Base-by-base conservation (phyloP, 495 filamentous ascomycete genomes). In the Aspergillus cavernicola region DNA sequence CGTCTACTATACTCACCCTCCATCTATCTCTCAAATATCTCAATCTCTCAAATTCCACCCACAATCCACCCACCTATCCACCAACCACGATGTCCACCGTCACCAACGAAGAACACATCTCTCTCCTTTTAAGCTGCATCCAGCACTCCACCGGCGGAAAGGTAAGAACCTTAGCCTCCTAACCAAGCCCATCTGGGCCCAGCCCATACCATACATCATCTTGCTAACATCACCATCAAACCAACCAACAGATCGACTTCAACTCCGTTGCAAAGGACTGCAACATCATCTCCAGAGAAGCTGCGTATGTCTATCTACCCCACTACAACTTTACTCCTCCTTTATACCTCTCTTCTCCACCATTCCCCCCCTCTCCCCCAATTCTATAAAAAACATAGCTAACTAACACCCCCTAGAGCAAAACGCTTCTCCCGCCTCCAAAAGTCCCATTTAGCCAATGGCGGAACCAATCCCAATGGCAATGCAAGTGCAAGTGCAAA, bases 341-440 rank as follows among this genome's bases (percentile, higher is more conserved):
- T n/a, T n/a, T n/a, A n/a, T n/a, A n/a, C n/a, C n/a, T n/a, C n/a
- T n/a, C n/a, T n/a, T n/a, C n/a, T n/a, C n/a, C n/a, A n/a, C 24
- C 47, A 31, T 31, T 28, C 24, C 22, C 13, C 32, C 31, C 11
- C 46, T 24, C 26, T 32, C 38, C 39, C 31, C 6, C 31, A 9
- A 10, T 33, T 29, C 26, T 48, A 55, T 12, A 22, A 24, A n/a
- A 6, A 15, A 6, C 6, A 20, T 26, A 35, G 6, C 23, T 43
- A 37, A 50, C 55, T 55, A 20, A 41, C 26, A 33, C 24, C 16
- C 7, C 11, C 2, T 38, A 85, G 82, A 3, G 79, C 82, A 13
- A 86, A 86, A 62, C 75, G 84, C 42, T 87, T 83, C 53, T 80
- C 84, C 66, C 76, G 84, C 2, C 74, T 87, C 36, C 71, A 84